phyloP scores from a whole-genome alignment of 768 basidiomycete genomes.

The Russula earlei region DNA sequence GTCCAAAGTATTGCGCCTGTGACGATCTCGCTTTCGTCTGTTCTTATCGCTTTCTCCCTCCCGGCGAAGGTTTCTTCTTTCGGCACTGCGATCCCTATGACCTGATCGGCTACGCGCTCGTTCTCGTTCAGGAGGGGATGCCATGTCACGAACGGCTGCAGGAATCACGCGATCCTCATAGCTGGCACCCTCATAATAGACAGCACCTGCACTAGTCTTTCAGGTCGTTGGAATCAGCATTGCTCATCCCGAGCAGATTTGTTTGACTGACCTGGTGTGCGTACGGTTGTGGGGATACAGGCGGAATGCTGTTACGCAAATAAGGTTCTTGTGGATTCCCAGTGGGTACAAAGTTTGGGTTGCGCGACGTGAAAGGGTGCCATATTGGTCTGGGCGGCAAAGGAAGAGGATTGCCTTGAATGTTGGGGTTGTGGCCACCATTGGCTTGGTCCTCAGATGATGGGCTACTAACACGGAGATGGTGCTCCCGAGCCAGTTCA shows the following conservation, averaged over 20 bases:
- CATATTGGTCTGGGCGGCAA: conserved; percentile 9
- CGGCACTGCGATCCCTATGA: conserved; percentile 10
- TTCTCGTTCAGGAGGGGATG: neutral
- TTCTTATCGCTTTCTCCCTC: conserved; percentile 6
- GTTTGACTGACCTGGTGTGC: conserved; percentile 8
- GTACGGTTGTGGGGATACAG: conserved; percentile 3
- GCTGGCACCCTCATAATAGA: conserved; percentile 11
- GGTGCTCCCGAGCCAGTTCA: conserved; percentile 8
- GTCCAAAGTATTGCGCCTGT: conserved; percentile 4
- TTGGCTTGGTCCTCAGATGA: neutral
- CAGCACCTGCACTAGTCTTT: conserved; percentile 12
- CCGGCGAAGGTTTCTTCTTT: conserved; percentile 8
- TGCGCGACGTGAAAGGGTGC: conserved; percentile 7
- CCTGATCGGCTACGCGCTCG: conserved; percentile 5
- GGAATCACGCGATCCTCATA: conserved; percentile 15
- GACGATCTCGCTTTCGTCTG: conserved; percentile 6
- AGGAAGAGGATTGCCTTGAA: conserved; percentile 9
- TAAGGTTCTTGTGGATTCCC: conserved; percentile 13
- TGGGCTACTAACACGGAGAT: neutral
- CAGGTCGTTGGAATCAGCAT: neutral
- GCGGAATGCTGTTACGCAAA: conserved; percentile 8
- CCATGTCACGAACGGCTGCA: conserved; percentile 2
- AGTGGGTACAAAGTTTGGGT: conserved; percentile 6
- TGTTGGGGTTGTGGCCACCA: conserved; percentile 1
- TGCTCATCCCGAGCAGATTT: neutral